Percentiles rank a stretch among this genome's conserved stretches.
phyloP scores from a whole-genome alignment of 768 basidiomycete genomes.

The Mycena rosella region DNA sequence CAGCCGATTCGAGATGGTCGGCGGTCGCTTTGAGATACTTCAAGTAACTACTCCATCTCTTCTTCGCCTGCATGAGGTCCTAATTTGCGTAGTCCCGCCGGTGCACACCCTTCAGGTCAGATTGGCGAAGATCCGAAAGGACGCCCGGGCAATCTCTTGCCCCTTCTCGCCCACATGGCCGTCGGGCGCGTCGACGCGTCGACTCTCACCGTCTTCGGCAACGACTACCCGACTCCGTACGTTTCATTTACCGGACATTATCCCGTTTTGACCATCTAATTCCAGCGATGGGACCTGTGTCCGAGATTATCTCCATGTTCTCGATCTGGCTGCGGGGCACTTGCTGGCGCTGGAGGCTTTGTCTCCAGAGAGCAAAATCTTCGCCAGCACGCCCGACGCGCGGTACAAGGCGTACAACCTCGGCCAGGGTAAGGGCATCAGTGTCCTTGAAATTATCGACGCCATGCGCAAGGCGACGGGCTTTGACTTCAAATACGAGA shows the following conservation, averaged over 20 bases:
- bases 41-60: constrained; percentile 70
- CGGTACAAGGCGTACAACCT: constrained; percentile 97
- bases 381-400: constrained; percentile 65
- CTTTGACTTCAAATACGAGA: constrained; percentile 88
- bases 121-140: constrained; percentile 99
- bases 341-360: constrained; percentile 91
- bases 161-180: constrained; percentile 95
- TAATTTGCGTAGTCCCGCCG: constrained; percentile 79
- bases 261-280: constrained; percentile 4
- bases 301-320: constrained; percentile 94
- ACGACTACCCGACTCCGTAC: constrained; percentile 95
- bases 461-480: constrained; percentile 95
- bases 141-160: constrained; percentile 93
- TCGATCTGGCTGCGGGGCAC: constrained; percentile 96
- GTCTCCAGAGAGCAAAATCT: constrained; percentile 68
- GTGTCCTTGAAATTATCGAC: constrained; percentile 92
- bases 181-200: constrained; percentile 84
- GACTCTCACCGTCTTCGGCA: constrained; percentile 89
- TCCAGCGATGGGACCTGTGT: constrained; percentile 95
- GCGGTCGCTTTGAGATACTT: constrained; percentile 95
- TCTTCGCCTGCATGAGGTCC: background rate
- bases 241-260: constrained; percentile 40
- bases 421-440: constrained; percentile 92
- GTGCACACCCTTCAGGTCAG: constrained; percentile 95
- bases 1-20: constrained; percentile 82